Conservation (phyloP, 108 stramenopile species). For the Nitzschia putrida region DNA sequence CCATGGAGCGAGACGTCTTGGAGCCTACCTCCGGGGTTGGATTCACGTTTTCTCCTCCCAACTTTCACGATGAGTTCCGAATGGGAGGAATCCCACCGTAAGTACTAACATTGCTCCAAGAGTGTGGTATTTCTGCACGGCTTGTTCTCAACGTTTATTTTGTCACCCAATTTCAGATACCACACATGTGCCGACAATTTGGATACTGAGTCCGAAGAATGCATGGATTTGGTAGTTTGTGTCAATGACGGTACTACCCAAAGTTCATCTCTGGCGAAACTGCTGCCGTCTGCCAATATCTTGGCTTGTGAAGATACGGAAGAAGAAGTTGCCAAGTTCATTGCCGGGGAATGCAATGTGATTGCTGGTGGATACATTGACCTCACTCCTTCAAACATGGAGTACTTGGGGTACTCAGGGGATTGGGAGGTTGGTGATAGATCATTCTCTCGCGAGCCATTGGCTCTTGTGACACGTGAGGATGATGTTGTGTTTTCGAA, state of each 20-base stretch:
- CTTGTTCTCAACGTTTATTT: background rate
- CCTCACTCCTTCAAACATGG: slow-evolving; percentile 1
- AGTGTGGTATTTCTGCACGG: background rate
- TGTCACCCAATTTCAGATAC: slow-evolving; percentile 12
- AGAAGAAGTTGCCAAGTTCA: slow-evolving; percentile 11
- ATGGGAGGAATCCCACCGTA: slow-evolving; percentile 32
- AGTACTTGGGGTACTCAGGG: slow-evolving; percentile 21
- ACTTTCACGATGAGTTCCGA: slow-evolving; percentile 49
- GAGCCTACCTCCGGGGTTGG: slow-evolving; percentile 33
- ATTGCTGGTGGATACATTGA: slow-evolving; percentile 31
- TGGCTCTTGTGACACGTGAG: slow-evolving; percentile 53
- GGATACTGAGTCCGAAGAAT: slow-evolving; percentile 18
- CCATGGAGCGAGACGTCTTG: slow-evolving; percentile 39
- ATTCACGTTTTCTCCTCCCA: slow-evolving; percentile 46
- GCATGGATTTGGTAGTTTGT: slow-evolving; percentile 35
- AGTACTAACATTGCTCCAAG: slow-evolving; percentile 3
- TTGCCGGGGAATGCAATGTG: slow-evolving; percentile 25
- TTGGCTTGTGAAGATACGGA: slow-evolving; percentile 10
- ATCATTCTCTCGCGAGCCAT: slow-evolving; percentile 29
- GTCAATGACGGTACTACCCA: slow-evolving; percentile 34
- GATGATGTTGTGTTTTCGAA: slow-evolving; percentile 50
- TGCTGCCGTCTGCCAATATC: slow-evolving; percentile 25
- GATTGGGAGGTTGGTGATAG: slow-evolving; percentile 24
- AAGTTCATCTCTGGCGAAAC: background rate
- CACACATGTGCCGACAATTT: slow-evolving; percentile 37